Evolutionary conservation across 371 early-diverging fungal genomes (phyloP).

Genomic region (Blakeslea trispora): DNA sequence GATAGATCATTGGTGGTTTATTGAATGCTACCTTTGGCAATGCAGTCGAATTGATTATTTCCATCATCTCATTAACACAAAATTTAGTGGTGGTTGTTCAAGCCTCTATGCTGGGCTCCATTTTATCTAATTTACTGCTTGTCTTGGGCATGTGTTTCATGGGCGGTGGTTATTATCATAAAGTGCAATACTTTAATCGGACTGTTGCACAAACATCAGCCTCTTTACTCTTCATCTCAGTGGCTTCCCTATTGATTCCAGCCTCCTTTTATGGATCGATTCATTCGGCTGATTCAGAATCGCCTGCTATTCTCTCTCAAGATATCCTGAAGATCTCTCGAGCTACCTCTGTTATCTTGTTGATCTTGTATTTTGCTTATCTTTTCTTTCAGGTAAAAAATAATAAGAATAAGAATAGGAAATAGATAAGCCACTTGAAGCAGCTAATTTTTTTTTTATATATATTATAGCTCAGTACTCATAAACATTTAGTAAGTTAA

Average conservation of each 20-base stretch:
- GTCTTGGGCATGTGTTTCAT: conserved; percentile 81
- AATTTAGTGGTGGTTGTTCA: conserved; percentile 82
- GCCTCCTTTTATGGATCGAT: conserved; percentile 70
- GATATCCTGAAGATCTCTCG: conserved; percentile 66
- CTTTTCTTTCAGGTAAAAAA: conserved; percentile 79
- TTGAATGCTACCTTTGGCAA: conserved; percentile 87
- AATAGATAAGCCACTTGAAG: too few species aligned
- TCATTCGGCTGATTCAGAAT: conserved; percentile 10
- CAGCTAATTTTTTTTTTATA: not conserved
- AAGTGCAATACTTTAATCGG: conserved; percentile 73
- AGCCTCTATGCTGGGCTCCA: conserved; percentile 85
- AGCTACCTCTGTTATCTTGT: conserved; percentile 71
- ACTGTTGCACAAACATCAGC: conserved; percentile 81
- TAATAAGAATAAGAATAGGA: too few species aligned
- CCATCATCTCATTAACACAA: conserved; percentile 74
- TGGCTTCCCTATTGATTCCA: conserved; percentile 76
- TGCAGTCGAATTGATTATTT: conserved; percentile 83
- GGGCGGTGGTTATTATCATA: conserved; percentile 70
- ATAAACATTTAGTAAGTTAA: conserved; percentile 56
- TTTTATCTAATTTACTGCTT: conserved; percentile 83
- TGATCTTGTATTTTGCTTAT: conserved; percentile 73
- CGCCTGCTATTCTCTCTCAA: conserved; percentile 8
- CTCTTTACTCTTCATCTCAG: conserved; percentile 74
- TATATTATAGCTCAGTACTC: conserved; percentile 58
- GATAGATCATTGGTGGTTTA: conserved; percentile 82